Evolutionary conservation across 805 yeast genomes (phyloP), one percentile per base, ranked within the genome.

Genomic region (Grigorovia jiainica): DNA sequence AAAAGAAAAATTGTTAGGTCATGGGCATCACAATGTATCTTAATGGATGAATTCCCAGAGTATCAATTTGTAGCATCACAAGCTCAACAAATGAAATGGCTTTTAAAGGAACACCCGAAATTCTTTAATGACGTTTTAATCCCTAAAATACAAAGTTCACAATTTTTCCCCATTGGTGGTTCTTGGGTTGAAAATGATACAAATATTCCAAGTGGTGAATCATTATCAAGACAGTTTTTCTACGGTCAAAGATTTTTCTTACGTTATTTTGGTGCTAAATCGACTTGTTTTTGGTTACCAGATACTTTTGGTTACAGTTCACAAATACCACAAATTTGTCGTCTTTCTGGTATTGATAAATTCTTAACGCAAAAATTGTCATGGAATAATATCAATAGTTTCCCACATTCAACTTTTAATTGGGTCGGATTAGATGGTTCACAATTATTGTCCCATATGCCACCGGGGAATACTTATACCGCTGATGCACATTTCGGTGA

Each of bases 181-280:
- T 78, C 96, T 0, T 90, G 97, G 97, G 97, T 92, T 34, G 98
- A 90, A 63, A 82, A 87, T 60, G 98, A 90, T 60, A 90, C 97
- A 9, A 90, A 90, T 63, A 71, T 90, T 65, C 98, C 98, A n/a
- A 70, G 76, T 47, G 97, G 97, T 35, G 98, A 90, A 63, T 82
- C 95, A 0, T 67, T 90, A 43, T 78, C 79, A 5, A 75, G 98
- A 49, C 98, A 90, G 57, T 85, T 89, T 54, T 67, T 89, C 41
- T 75, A 84, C 45, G 98, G 98, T 16, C 98, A 90, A 66, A 68
- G 92, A 40, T 87, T 81, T 61, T 85, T 84, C 55, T 71, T 79
- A 55, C 73, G 79, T 45, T 75, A 87, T 54, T 92, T 90, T 65
- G 95, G 95, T 3, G 52, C 67, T 27, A 75, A 82, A 41, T 77